Percentiles rank a stretch among this genome's conserved stretches.
These are phyloP conservation scores for Cladorrhinum sp. DNA, from an alignment of 2,329 filamentous ascomycete genomes.

Conservation along the genomic window DNA sequence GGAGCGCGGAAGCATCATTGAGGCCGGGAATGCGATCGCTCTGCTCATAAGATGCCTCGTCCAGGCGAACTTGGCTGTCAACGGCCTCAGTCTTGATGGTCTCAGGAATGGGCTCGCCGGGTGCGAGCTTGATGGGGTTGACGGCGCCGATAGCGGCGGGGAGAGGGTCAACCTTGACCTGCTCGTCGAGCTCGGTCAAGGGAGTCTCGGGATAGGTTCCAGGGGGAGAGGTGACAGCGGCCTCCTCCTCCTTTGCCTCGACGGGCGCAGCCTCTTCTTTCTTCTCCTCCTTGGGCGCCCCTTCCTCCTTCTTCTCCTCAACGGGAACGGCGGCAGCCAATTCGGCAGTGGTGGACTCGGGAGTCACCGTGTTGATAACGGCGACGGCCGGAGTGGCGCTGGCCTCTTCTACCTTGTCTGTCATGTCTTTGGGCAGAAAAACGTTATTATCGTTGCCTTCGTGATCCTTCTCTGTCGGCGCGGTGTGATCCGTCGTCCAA, in stretches of 20 bases:
- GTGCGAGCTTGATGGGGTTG: slow-evolving; percentile 76
- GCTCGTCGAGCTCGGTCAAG: slow-evolving; percentile 21
- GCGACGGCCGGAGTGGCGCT: slow-evolving; percentile 36
- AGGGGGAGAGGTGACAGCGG: slow-evolving; percentile 27
- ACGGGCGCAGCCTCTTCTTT: slow-evolving; percentile 41
- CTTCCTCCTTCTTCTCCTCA: slow-evolving; percentile 38
- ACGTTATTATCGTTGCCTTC: slow-evolving; percentile 92
- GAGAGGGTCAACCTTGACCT: slow-evolving; percentile 57
- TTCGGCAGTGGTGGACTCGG: slow-evolving; percentile 65
- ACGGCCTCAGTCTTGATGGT: slow-evolving; percentile 64
- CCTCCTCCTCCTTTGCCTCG: slow-evolving; percentile 37
- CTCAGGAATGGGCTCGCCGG: slow-evolving; percentile 78
- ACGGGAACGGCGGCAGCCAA: slow-evolving; percentile 64
- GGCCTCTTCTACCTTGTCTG: slow-evolving; percentile 30
- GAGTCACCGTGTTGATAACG: slow-evolving; percentile 64
- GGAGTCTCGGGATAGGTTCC: slow-evolving; percentile 45
- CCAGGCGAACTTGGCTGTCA: slow-evolving; percentile 70
- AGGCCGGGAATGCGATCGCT: slow-evolving; percentile 61
- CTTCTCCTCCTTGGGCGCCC: slow-evolving; percentile 37
- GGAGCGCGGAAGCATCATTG: slow-evolving; percentile 43
- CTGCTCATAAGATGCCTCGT: slow-evolving; percentile 84
- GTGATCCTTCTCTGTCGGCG: slow-evolving; percentile 77
- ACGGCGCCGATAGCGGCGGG: slow-evolving; percentile 61
- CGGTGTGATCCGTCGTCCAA: slow-evolving; percentile 81
- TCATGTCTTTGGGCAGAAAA: slow-evolving; percentile 70